Percentiles rank a stretch among this genome's conserved stretches.
These are phyloP conservation scores for Chaetoceros muelleri DNA, from an alignment of 108 stramenopile species.

Conservation along the genomic window DNA sequence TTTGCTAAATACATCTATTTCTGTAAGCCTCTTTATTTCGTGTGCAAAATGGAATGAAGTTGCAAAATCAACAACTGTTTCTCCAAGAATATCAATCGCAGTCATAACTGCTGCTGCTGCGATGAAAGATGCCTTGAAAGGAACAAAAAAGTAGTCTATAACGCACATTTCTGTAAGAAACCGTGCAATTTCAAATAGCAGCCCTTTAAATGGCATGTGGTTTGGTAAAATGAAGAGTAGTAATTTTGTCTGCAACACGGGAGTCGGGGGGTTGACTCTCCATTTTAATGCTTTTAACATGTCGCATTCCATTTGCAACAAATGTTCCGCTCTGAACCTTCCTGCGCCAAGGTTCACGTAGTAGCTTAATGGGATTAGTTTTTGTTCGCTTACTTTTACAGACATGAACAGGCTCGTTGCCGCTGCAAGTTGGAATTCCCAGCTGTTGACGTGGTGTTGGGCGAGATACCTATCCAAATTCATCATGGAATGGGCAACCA, in stretches of 20 bases:
- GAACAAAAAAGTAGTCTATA: slow-evolving; percentile 21
- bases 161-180: slow-evolving; percentile 24
- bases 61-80: neutral
- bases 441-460: slow-evolving; percentile 34
- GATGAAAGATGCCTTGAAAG: slow-evolving; percentile 14
- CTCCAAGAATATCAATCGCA: slow-evolving; percentile 6
- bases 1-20: neutral
- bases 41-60: neutral
- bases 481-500: slow-evolving; percentile 35
- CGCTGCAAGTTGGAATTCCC: slow-evolving; percentile 51
- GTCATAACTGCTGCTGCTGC: slow-evolving; percentile 21
- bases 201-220: neutral
- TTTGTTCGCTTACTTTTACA: slow-evolving; percentile 24
- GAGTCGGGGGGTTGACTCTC: slow-evolving; percentile 35
- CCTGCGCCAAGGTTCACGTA: neutral
- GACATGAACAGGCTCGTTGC: slow-evolving; percentile 45
- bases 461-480: slow-evolving; percentile 56
- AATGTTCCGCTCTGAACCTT: neutral
- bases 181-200: slow-evolving; percentile 5
- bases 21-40: neutral
- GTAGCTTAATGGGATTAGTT: neutral
- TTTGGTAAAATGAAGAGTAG: neutral
- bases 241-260: neutral
- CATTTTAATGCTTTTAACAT: slow-evolving; percentile 23
- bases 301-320: neutral